Evolutionary conservation across 345 rosid species (phyloP).

Genomic region (Combretum micranthum): DNA sequence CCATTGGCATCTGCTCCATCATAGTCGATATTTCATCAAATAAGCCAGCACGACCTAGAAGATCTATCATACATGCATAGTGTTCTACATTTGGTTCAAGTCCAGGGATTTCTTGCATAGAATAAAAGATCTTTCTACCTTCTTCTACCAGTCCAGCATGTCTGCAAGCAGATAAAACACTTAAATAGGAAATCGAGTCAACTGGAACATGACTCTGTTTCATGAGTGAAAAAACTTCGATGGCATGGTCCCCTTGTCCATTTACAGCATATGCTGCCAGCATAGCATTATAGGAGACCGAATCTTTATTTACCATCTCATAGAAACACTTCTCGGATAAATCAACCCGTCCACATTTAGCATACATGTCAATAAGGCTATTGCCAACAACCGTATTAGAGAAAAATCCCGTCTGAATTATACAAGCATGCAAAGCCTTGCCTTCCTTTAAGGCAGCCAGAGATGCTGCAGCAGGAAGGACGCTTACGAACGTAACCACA

Average conservation of each 20-base stretch:
- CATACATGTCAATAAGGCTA: constrained; percentile 58
- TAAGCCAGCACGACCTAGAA: constrained; percentile 55
- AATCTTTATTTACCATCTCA: constrained; percentile 39
- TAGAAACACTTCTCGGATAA: constrained; percentile 28
- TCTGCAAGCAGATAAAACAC: constrained; percentile 58
- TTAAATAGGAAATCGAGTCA: constrained; percentile 40
- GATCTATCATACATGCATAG: constrained; percentile 59
- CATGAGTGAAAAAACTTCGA: constrained; percentile 47
- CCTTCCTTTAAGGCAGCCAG: constrained; percentile 38
- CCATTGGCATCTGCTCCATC: constrained; percentile 39
- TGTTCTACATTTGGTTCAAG: constrained; percentile 34
- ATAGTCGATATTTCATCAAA: constrained; percentile 34
- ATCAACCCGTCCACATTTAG: constrained; percentile 50
- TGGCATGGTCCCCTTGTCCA: constrained; percentile 42
- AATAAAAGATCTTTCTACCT: constrained; percentile 36
- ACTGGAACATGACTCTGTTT: constrained; percentile 21
- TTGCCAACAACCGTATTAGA: constrained; percentile 31
- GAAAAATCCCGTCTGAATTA: constrained; percentile 33
- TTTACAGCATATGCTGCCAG: constrained; percentile 46
- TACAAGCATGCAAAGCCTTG: constrained; percentile 39
- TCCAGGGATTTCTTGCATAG: constrained; percentile 31
- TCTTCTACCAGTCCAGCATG: constrained; percentile 48
- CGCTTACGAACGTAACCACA: constrained; percentile 31
- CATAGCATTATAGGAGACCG: constrained; percentile 54
- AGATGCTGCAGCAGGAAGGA: constrained; percentile 42